Evolutionary conservation across 768 basidiomycete genomes (phyloP), one percentile per base, ranked within the genome.

Genomic region (Termitomyces sp.): DNA sequence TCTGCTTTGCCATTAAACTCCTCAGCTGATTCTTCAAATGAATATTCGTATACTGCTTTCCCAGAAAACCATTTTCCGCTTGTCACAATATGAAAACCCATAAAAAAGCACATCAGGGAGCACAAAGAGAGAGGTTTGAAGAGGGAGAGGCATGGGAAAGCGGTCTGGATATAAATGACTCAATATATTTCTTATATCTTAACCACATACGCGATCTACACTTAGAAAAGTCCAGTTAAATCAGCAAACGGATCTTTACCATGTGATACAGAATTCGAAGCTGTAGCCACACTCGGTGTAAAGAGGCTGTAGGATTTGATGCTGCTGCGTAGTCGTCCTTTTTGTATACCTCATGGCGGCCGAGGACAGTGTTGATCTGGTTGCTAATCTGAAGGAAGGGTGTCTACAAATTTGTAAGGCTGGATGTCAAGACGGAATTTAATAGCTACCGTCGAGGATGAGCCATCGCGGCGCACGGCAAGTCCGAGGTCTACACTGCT

Each of bases 351-450:
- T 98, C 94, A 67, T 94, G 98, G 23, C 96, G 88, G 28, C 81
- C 79, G 14, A 98, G 71, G 14, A 94, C 93, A 21, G 84, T 89
- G 73, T 99, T 99, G 72, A 99, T 94, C 65, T 97, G 91, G 71
- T 99, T 97, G 70, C 98, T 99, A 59, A 95, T 95, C 69, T 98
- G 85, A 17, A 99, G 76, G 68, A 97, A 89, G n/a, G 2, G 93
- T 93, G 59, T 95, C 95, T 94, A 65, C 11, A n/a, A 47, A 41
- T 49, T 40, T 57, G 52, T 19, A 27, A 57, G 27, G 58, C 45
- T 44, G 37, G 9, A 11, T 27, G 40, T n/a, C 32, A n/a, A 39
- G 21, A 46, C 30, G 28, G 16, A 41, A 28, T 23, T 8, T 10
- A 23, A 30, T 7, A 17, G 12, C 16, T 9, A 71, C 81, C 57